Base-by-base conservation (phyloP, 2,329 filamentous ascomycete species). In the Hypoxylon sp. region DNA sequence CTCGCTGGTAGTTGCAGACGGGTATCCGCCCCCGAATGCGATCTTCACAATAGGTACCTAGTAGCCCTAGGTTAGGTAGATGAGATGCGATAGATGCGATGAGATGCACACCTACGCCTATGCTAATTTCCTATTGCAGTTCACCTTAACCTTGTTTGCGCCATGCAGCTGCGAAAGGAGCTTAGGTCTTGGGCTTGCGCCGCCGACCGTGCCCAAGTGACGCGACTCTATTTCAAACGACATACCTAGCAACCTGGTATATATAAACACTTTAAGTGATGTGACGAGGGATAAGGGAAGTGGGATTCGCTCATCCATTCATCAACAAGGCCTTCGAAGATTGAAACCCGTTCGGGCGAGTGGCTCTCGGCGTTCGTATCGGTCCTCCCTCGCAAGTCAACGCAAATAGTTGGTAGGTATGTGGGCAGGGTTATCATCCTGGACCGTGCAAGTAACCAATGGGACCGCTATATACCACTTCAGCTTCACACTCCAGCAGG, bases 61-160 rank as follows among this genome's bases (percentile, higher is more conserved):
- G 47, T 30, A 20, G 47, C 48, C 26, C 43, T 46, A 46, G 10
- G 20, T 8, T 46, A 46, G 10, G 20, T 8, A 46, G 43, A 15
- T 41, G 32, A 43, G 52, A 30, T 37, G 34, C 59, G 50, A 59
- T 64, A 43, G 52, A 30, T 37, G 34, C 59, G 50, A 59, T 64
- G 62, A 56, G 49, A 56, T 62, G 55, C 62, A 48, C 53, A 50
- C 22, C 11, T 46, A n/a, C 44, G 6, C 37, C 37, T 48, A 67
- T 63, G 60, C 61, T 63, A 34, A 62, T 61, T 64, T 17, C 13
- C 28, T 11, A 41, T 49, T 50, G 28, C 26, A 48, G 30, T 32
- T 26, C 47, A 44, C 13, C 43, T 50, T 30, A 67, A 69, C 70
- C 71, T 70, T 70, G 64, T 71, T 70, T 68, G 49, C 71, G 67